phyloP scores from a whole-genome alignment of 192 early-diverging fungal species.

The Polychytrium aggregatum region DNA sequence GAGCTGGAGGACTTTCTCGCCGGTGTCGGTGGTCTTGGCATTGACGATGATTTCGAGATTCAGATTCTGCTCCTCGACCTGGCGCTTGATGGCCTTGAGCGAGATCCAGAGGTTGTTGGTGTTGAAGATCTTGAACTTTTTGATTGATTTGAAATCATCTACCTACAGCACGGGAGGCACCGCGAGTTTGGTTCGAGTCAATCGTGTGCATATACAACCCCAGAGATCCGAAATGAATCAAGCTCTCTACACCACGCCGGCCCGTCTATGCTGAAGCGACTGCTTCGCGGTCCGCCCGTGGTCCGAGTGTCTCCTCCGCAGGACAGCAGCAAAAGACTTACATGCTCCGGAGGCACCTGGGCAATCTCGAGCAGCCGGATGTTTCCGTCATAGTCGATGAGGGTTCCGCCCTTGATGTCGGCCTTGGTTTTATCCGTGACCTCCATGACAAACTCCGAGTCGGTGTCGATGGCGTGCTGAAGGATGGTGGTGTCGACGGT shows the following conservation, averaged over 20 bases:
- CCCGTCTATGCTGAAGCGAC: too few relatives aligned
- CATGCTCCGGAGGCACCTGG: constrained; percentile 90
- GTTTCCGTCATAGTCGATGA: constrained; percentile 92
- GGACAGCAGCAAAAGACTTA: too few relatives aligned
- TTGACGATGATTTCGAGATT: constrained; percentile 95
- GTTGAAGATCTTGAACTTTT: constrained; percentile 99
- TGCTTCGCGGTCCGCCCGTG: too few relatives aligned
- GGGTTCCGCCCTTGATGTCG: constrained; percentile 99
- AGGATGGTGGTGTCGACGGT: constrained; percentile 90
- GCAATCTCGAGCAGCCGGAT: constrained; percentile 95
- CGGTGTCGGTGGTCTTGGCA: constrained; percentile 84
- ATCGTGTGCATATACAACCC: too few relatives aligned
- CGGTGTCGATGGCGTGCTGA: constrained; percentile 76
- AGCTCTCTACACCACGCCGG: too few relatives aligned
- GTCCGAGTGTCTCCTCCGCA: too few relatives aligned
- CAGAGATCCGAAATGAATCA: too few relatives aligned
- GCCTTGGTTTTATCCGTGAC: constrained; percentile 99
- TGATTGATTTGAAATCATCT: constrained; percentile 98
- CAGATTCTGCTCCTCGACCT: constrained; percentile 67
- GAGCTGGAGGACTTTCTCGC: constrained; percentile 94
- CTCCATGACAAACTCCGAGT: constrained; percentile 96
- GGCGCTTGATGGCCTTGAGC: constrained; percentile 46
- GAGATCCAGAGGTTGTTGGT: constrained; percentile 56
- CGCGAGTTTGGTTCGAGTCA: too few relatives aligned
- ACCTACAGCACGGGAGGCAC: too few relatives aligned